Conservation (phyloP, 495 filamentous ascomycete species). For the Neurospora sublineolata region DNA sequence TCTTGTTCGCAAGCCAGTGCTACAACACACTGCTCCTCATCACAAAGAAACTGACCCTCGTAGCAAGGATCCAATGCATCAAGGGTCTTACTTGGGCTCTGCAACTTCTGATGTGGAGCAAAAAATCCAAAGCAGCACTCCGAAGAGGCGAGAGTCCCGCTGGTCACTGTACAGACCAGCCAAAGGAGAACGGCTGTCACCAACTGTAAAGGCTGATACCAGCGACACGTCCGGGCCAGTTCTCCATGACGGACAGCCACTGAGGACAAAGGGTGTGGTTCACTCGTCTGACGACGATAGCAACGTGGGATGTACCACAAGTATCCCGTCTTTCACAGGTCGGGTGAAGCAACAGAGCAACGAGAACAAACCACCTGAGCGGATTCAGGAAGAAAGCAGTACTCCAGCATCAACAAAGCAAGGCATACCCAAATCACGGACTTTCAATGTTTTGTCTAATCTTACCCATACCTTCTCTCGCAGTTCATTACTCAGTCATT, state of each 20-base stretch:
- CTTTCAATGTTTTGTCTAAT: constrained; percentile 27
- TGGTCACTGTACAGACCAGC: not conserved
- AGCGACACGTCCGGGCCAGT: not conserved
- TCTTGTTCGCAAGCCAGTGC: not conserved
- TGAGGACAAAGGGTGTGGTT: not conserved
- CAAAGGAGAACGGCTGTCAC: not conserved
- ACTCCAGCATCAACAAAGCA: not conserved
- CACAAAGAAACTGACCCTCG: not conserved
- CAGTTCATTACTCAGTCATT: constrained; percentile 9
- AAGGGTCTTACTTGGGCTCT: not conserved
- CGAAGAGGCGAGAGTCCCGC: not conserved
- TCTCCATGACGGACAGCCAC: not conserved
- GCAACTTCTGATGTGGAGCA: not conserved
- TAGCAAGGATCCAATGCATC: not conserved
- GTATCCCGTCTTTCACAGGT: not conserved
- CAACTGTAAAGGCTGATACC: not conserved
- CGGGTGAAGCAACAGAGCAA: not conserved
- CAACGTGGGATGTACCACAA: not conserved
- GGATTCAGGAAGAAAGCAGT: not conserved
- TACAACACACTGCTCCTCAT: not conserved
- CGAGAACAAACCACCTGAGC: constrained; percentile 8
- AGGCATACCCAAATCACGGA: constrained; percentile 24
- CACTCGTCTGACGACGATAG: not conserved
- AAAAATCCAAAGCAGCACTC: not conserved
- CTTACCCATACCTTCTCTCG: constrained; percentile 29